Conservation (phyloP, 2,329 filamentous ascomycete species). For the Talaromyces sp. region DNA sequence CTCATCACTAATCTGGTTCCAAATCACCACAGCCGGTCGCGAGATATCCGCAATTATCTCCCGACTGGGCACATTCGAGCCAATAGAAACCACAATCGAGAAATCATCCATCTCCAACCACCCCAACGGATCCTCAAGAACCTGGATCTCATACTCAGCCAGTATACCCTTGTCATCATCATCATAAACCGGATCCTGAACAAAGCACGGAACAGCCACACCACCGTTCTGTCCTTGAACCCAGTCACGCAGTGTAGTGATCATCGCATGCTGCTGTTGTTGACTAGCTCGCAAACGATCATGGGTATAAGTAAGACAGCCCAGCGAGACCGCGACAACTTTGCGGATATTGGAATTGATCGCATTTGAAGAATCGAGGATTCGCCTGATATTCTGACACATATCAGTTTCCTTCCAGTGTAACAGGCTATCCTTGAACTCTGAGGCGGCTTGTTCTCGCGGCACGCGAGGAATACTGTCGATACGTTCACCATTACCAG, state of each 20-base stretch:
- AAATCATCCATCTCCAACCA: slow-evolving; percentile 41
- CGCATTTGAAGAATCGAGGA: slow-evolving; percentile 12
- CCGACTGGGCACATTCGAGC: slow-evolving; percentile 35
- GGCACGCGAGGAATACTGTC: neutral
- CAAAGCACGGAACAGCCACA: slow-evolving; percentile 18
- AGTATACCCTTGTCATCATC: slow-evolving; percentile 19
- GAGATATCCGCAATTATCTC: slow-evolving; percentile 44
- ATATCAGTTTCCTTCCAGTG: slow-evolving; percentile 25
- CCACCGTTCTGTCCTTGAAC: neutral
- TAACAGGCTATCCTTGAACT: neutral
- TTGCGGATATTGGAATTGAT: slow-evolving; percentile 20
- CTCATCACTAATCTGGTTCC: slow-evolving; percentile 15
- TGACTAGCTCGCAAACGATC: neutral
- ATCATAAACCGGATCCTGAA: slow-evolving; percentile 26
- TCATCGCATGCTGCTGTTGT: slow-evolving; percentile 15
- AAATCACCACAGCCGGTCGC: slow-evolving; percentile 32
- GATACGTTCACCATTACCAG: neutral
- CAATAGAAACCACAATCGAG: slow-evolving; percentile 37
- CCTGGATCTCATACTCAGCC: slow-evolving; percentile 12
- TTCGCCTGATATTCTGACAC: slow-evolving; percentile 13
- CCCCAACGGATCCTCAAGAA: slow-evolving; percentile 33
- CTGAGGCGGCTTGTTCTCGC: neutral
- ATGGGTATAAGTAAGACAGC: slow-evolving; percentile 12
- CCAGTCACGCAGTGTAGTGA: slow-evolving; percentile 15
- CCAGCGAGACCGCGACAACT: slow-evolving; percentile 30